Percentiles rank a stretch among this genome's conserved stretches.
These are phyloP conservation scores for Teratosphaeria gauchensis DNA, from an alignment of 2,329 filamentous ascomycete genomes.

Conservation along the genomic window DNA sequence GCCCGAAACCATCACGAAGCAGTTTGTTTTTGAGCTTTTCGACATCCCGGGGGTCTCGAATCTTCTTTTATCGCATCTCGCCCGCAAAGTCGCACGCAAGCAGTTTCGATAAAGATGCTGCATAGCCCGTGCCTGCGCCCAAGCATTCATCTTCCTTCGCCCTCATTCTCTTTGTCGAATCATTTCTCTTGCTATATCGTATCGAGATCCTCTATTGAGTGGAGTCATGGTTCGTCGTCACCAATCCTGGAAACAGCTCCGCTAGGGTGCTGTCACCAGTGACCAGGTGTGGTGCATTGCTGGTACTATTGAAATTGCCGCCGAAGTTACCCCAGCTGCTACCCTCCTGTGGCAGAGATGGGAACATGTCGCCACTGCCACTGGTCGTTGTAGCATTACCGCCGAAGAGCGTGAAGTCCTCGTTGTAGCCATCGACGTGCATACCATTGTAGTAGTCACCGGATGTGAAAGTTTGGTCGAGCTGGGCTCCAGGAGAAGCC, in stretches of 20 bases:
- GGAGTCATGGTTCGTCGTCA: not conserved
- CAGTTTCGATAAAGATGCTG: not conserved
- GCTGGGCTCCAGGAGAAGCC: constrained; percentile 62
- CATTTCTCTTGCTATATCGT: not conserved
- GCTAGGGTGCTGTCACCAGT: constrained; percentile 19
- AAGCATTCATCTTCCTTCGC: not conserved
- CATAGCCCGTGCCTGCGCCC: not conserved
- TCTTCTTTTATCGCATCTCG: not conserved
- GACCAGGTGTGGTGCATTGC: constrained; percentile 2
- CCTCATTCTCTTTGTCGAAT: not conserved
- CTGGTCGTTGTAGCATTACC: constrained; percentile 11
- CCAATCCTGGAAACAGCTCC: constrained; percentile 20
- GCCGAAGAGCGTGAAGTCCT: constrained; percentile 53
- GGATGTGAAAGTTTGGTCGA: constrained; percentile 44
- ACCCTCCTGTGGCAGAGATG: constrained; percentile 12
- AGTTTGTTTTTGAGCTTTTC: not conserved
- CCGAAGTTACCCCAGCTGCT: constrained; percentile 28
- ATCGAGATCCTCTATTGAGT: not conserved
- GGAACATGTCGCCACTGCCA: constrained; percentile 21
- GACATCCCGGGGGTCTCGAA: constrained; percentile 2
- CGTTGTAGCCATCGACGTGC: constrained; percentile 35
- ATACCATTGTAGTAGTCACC: constrained; percentile 40
- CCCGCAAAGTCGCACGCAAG: not conserved
- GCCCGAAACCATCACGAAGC: not conserved
- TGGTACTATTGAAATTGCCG: constrained; percentile 6